phyloP scores from a whole-genome alignment of 257 asterid species.

The Solanum clarkiae region DNA sequence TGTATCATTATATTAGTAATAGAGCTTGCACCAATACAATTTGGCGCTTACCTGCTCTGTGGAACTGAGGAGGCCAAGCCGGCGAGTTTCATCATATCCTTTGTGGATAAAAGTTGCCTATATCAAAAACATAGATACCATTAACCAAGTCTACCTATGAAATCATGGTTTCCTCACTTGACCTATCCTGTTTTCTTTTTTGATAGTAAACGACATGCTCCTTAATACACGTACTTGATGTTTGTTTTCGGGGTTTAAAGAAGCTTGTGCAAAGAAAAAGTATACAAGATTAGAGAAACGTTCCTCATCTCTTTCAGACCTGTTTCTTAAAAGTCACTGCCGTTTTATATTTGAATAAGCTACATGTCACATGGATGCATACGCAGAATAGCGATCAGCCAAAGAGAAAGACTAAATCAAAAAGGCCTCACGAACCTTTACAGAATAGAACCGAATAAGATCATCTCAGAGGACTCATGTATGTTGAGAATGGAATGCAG shows the following conservation, averaged over 20 bases:
- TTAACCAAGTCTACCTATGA: not conserved
- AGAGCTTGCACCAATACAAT: not conserved
- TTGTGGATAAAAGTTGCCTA: conserved; percentile 93
- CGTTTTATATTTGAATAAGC: not conserved
- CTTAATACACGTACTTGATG: not conserved
- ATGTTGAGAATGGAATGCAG: not conserved
- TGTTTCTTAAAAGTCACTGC: not conserved
- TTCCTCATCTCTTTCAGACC: not conserved
- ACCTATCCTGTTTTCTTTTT: not conserved
- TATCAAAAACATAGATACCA: conserved; percentile 2
- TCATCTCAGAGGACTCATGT: not conserved
- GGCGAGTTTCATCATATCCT: conserved; percentile 95
- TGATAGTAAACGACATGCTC: not conserved
- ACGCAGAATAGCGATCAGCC: not conserved
- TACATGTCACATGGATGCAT: not conserved
- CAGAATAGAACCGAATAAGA: not conserved
- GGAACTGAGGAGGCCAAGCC: conserved; percentile 87
- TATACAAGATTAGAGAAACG: not conserved
- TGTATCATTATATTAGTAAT: not conserved
- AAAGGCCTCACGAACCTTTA: not conserved
- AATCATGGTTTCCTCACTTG: not conserved
- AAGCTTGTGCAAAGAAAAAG: not conserved
- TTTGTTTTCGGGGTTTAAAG: not conserved
- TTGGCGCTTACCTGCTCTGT: conserved; percentile 64
- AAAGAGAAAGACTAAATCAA: not conserved